Evolutionary conservation across 345 rosid species (phyloP), one percentile per base, ranked within the genome.

Genomic region (Hibiscus mutabilis): DNA sequence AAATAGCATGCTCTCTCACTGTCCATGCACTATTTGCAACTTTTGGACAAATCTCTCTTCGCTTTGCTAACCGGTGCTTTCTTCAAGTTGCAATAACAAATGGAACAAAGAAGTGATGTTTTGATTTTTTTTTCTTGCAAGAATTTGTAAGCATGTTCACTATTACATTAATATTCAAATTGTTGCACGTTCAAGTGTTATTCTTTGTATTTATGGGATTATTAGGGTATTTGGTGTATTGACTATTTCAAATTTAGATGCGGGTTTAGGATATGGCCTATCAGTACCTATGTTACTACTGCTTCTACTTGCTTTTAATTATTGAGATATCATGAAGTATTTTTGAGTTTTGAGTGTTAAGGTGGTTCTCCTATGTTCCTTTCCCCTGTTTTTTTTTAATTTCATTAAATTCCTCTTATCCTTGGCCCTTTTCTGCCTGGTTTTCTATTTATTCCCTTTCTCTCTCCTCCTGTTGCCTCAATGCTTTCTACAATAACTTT

Each of bases 401-500:
- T 56, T 55, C 2, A 33, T n/a, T 21, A 37, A 53, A 35, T 21
- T 22, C 49, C 49, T 31, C 19, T 10, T 5, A 29, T 55, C 60
- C 60, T 73, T 60, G 40, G 5, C 14, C 29, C 60, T 60, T 25
- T 60, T 13, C 35, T 9, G 11, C 47, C 58, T 57, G 44, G 6
- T 66, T 55, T 60, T 40, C 27, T 58, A 16, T 57, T 66, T 44
- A 33, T 35, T 67, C 60, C 22, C 70, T 62, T 44, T 69, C 65
- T 51, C 35, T 6, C 13, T 49, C 35, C 14, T 46, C 72, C 18
- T 40, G 49, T 77, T 60, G 56, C 16, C 71, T 56, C 31, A 18
- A 77, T 40, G 62, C 27, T 69, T 73, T 65, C 49, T 71, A n/a
- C 27, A 15, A 6, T 47, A 58, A 57, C 29, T 46, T 73, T 24